Evolutionary conservation across 768 basidiomycete species (phyloP).

Genomic region (Floccularia luteovirens): DNA sequence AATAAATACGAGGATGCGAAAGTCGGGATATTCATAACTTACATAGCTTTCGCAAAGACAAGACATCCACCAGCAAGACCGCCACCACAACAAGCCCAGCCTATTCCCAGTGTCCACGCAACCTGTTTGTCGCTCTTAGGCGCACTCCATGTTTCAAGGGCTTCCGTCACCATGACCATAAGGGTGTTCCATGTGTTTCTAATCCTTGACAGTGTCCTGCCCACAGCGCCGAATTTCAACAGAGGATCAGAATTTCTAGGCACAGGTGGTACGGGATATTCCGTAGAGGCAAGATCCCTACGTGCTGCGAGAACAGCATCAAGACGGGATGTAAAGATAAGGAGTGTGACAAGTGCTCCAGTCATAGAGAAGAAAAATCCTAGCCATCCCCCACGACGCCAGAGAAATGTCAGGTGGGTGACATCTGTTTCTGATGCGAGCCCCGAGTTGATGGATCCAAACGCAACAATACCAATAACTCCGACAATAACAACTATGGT

Average conservation of each 20-base stretch:
- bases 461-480: slow-evolving; percentile 83
- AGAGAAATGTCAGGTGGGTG: slow-evolving; percentile 69
- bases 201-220: not conserved
- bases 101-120: slow-evolving; percentile 87
- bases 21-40: slow-evolving; percentile 19
- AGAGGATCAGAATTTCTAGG: slow-evolving; percentile 4
- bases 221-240: slow-evolving; percentile 1
- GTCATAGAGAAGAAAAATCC: slow-evolving; percentile 81
- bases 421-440: slow-evolving; percentile 70
- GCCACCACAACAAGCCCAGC: slow-evolving; percentile 91
- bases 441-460: slow-evolving; percentile 79
- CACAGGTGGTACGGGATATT: slow-evolving; percentile 38
- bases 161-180: slow-evolving; percentile 49
- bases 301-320: slow-evolving; percentile 68
- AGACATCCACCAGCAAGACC: slow-evolving; percentile 84
- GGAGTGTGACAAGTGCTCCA: slow-evolving; percentile 53
- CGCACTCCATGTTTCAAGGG: slow-evolving; percentile 69
- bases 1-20: slow-evolving; percentile 4
- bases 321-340: slow-evolving; percentile 64
- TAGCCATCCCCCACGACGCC: slow-evolving; percentile 88
- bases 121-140: slow-evolving; percentile 79
- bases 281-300: slow-evolving; percentile 52
- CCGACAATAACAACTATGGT: slow-evolving; percentile 78
- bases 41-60: slow-evolving; percentile 75
- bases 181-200: slow-evolving; percentile 31